A percentile compares a stretch with the other conserved stretches of the same genome.
Conservation (phyloP, 257 asterid species). For the Schizonepeta tenuifolia region DNA sequence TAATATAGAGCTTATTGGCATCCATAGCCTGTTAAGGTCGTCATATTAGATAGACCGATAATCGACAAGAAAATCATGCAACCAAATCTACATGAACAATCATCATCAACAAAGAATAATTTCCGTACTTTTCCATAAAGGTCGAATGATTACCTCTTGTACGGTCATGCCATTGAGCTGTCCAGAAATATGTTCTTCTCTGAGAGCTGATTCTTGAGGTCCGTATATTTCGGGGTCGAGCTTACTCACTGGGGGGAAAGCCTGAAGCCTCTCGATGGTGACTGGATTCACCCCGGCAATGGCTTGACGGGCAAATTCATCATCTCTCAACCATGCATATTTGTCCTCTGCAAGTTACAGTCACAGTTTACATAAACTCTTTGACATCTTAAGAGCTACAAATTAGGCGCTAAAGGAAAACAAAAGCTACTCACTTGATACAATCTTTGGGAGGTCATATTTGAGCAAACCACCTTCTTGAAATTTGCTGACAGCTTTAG, state of each 20-base stretch:
- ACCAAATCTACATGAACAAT: not conserved
- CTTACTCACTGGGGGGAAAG: conserved; percentile 81
- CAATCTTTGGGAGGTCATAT: conserved; percentile 77
- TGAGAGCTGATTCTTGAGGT: conserved; percentile 80
- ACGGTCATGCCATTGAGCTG: conserved; percentile 83
- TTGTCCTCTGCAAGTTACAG: conserved; percentile 71
- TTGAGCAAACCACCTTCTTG: conserved; percentile 85
- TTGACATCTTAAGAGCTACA: not conserved
- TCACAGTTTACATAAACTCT: not conserved
- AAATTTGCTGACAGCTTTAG: conserved; percentile 68
- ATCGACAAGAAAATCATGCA: not conserved
- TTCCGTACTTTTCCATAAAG: not conserved
- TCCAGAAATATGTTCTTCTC: conserved; percentile 76
- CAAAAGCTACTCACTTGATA: conserved; percentile 62
- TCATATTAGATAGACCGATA: not conserved
- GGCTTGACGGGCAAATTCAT: conserved; percentile 91
- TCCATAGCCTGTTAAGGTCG: conserved; percentile 72
- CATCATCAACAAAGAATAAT: not conserved
- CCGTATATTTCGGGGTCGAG: conserved; percentile 84
- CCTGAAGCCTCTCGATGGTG: conserved; percentile 71
- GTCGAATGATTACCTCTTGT: conserved; percentile 61
- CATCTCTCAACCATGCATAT: conserved; percentile 92
- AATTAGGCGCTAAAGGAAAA: not conserved
- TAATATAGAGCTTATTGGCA: conserved; percentile 62
- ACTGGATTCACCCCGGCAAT: conserved; percentile 94